Evolutionary conservation across 1,139 yeast genomes (phyloP).

Genomic region (Petasospora rhodanensis): DNA sequence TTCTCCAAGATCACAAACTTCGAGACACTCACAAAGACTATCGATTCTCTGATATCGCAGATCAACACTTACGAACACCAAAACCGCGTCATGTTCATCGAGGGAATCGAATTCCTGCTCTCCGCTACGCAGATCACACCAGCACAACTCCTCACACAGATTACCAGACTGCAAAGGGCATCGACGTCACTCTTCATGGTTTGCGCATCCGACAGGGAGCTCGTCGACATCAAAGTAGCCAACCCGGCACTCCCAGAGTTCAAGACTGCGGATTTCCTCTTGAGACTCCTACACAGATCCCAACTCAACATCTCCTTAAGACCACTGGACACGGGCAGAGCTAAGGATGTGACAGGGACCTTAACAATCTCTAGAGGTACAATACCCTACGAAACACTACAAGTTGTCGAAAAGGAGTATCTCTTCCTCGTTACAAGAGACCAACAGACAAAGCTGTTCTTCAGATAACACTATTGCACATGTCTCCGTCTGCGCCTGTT

Average conservation of each 20-base stretch:
- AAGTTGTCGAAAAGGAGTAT: conserved; percentile 57
- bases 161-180: conserved; percentile 36
- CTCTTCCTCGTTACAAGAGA: conserved; percentile 60
- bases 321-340: conserved; percentile 76
- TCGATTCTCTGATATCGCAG: conserved; percentile 22
- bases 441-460: conserved; percentile 33
- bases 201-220: conserved; percentile 34
- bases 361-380: conserved; percentile 55
- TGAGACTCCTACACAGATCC: conserved; percentile 42
- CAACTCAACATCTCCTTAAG: conserved; percentile 48
- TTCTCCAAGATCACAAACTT: conserved; percentile 29
- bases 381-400: conserved; percentile 28
- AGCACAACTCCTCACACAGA: conserved; percentile 33
- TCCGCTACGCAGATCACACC: conserved; percentile 37
- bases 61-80: conserved; percentile 5
- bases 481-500: conserved; percentile 40
- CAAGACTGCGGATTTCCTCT: conserved; percentile 40
- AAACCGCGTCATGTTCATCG: conserved; percentile 32
- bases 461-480: conserved; percentile 1
- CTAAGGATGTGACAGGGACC: conserved; percentile 77
- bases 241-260: conserved; percentile 34
- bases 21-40: conserved; percentile 33
- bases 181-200: conserved; percentile 33
- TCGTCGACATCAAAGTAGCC: conserved; percentile 37
- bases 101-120: conserved; percentile 47